Conservation (phyloP, 345 rosid species). For the Limnanthes douglasii region DNA sequence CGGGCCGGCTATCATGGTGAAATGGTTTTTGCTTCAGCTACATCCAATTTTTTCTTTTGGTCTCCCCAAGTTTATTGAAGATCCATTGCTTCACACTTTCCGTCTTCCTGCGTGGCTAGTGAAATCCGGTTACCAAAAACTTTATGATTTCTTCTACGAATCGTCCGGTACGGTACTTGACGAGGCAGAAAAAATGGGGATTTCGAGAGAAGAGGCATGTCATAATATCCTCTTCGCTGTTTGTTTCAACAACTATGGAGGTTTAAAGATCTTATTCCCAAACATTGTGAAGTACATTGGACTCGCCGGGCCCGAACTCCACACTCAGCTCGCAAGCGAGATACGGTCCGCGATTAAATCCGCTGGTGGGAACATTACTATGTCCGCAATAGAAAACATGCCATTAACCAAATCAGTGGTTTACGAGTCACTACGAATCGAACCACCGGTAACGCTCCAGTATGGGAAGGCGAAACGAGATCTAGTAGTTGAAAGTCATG, state of each 20-base stretch:
- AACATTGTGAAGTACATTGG: slow-evolving; percentile 18
- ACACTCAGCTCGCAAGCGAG: slow-evolving; percentile 24
- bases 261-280: slow-evolving; percentile 59
- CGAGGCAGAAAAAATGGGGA: slow-evolving; percentile 46
- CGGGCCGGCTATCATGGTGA: slow-evolving; percentile 33
- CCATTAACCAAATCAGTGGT: slow-evolving; percentile 74
- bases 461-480: slow-evolving; percentile 74
- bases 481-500: slow-evolving; percentile 49
- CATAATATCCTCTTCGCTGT: slow-evolving; percentile 55
- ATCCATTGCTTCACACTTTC: slow-evolving; percentile 77
- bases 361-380: too few species aligned
- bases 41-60: slow-evolving; percentile 46
- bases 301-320: slow-evolving; percentile 42
- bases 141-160: slow-evolving; percentile 29
- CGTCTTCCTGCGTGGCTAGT: slow-evolving; percentile 37
- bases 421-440: slow-evolving; percentile 54
- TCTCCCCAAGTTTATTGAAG: slow-evolving; percentile 54
- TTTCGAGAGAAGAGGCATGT: slow-evolving; percentile 37
- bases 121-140: slow-evolving; percentile 41
- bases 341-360: slow-evolving; percentile 29
- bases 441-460: slow-evolving; percentile 62
- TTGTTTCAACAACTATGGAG: slow-evolving; percentile 82
- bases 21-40: slow-evolving; percentile 57
- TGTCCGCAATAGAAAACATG: too few species aligned
- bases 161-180: slow-evolving; percentile 35